Evolutionary conservation across 2,329 filamentous ascomycete species (phyloP), one percentile per base, ranked within the genome.

Genomic region (Keithomyces neogunnii): DNA sequence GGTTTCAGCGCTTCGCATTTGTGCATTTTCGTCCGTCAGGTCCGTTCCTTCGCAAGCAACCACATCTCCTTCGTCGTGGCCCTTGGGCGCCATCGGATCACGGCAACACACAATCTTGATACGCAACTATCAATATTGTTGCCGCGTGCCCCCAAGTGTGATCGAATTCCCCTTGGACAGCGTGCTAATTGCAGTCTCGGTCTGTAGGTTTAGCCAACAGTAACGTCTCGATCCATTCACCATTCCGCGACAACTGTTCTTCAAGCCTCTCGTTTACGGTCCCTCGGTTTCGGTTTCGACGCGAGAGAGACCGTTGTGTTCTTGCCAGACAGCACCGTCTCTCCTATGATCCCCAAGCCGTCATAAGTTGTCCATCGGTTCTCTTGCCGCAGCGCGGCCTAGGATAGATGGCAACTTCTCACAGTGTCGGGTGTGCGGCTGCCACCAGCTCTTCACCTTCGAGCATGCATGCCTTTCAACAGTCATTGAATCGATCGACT

Each of bases 351-450:
- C 63, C 55, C 58, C 53, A 59, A 58, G 60, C 57, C 56, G 53
- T 53, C 54, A 54, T 69, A 32, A 68, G 69, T 67, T 69, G 67
- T 57, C 64, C 66, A 64, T 72, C 66, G 59, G 62, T 67, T 69
- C 64, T 69, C 64, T 68, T 69, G 73, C 73, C 72, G 74, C 70
- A 65, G 71, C 61, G 73, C 74, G 73, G 74, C 73, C 67, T 56
- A 62, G 63, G 62, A 63, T 69, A 58, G 60, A 73, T 73, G 69
- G 69, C 70, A 64, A 68, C 70, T 55, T 59, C 67, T 55, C 68
- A 67, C 57, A 68, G 64, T 52, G 63, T 69, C 47, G 68, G 66
- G 58, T 63, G 60, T 59, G 61, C 66, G 43, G 60, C 64, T 52
- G 67, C 58, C 52, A 60, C 60, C 48, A n/a, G 36, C 26, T 40